Base-by-base conservation (phyloP, 345 rosid genomes). In the Arabidopsis arenosa region DNA sequence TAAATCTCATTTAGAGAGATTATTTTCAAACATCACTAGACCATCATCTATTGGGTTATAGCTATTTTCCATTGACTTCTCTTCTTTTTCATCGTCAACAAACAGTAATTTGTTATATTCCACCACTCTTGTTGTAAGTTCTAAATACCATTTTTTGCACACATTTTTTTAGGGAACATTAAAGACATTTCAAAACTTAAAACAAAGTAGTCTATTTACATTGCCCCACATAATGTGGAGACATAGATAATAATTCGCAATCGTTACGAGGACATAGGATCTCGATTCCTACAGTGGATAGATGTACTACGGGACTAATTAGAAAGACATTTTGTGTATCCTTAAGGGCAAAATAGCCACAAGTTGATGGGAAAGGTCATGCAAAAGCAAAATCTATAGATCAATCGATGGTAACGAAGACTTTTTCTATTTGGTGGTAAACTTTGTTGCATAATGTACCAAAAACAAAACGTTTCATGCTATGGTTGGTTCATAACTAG, bases 341-440 rank as follows among this genome's bases (percentile, higher is more conserved):
- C 14, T 82, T 79, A 58, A 62, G 52, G 76, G 88, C 76, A 84
- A 84, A 84, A 75, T 82, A 83, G 54, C 78, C 80, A 83, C 86
- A 86, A 79, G 88, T 79, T 87, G 89, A 81, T 67, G 85, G 77
- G 80, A 81, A 56, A 75, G 74, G 54, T 74, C 63, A 61, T 51
- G 63, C 48, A 82, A 74, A 74, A 75, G 73, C 68, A 57, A 48
- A 71, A 71, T 72, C 76, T 49, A 14, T 71, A 53, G 44, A 68
- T 66, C 74, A 60, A 67, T 77, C 74, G 80, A 82, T 84, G 63
- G 72, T 66, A 23, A 61, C 11, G 9, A 83, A 70, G 84, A 87
- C 87, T 79, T 72, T 66, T 44, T 59, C 26, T 54, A 10, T 43
- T 54, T 51, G 43, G 66, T 78, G 70, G 70, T 44, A 61, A 66